A percentile compares a stretch with the other conserved stretches of the same genome.
Conservation (phyloP, 345 rosid genomes). For the Linum tenue region DNA sequence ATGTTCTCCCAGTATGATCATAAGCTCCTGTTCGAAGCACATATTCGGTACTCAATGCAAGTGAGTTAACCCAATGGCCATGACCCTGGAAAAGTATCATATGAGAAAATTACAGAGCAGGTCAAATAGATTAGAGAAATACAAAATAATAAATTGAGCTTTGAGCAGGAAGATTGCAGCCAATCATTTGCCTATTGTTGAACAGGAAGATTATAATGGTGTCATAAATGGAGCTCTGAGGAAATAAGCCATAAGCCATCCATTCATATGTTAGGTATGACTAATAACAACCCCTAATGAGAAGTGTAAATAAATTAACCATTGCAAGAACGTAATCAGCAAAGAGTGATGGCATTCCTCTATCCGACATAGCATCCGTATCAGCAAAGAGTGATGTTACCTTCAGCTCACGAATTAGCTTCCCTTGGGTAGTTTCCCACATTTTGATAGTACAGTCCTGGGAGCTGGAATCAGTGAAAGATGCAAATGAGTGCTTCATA, state of each 20-base stretch:
- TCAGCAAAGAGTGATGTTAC: constrained; percentile 21
- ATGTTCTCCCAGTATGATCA: constrained; percentile 77
- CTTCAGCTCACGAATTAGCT: constrained; percentile 91
- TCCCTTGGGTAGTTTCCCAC: constrained; percentile 97
- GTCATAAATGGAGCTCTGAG: not conserved
- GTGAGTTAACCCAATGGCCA: constrained; percentile 96
- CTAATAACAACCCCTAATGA: not conserved
- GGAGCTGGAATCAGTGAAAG: constrained; percentile 42
- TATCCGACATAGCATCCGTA: constrained; percentile 6
- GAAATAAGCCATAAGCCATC: not conserved
- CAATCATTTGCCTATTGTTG: not conserved
- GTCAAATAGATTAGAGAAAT: not conserved
- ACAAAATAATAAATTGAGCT: too few species aligned
- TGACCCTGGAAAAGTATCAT: constrained; percentile 54
- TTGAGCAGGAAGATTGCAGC: not conserved
- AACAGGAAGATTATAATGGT: too few species aligned
- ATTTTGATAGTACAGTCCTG: constrained; percentile 94
- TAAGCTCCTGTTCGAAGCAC: constrained; percentile 94
- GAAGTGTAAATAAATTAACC: not conserved
- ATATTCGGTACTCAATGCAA: constrained; percentile 88
- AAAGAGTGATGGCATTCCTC: not conserved
- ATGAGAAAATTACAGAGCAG: not conserved
- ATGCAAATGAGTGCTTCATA: constrained; percentile 9
- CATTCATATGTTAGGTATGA: not conserved
- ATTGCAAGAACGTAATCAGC: not conserved